Evolutionary conservation across 2,329 filamentous ascomycete species (phyloP), one percentile per base, ranked within the genome.

Genomic region (Boeremia exigua): DNA sequence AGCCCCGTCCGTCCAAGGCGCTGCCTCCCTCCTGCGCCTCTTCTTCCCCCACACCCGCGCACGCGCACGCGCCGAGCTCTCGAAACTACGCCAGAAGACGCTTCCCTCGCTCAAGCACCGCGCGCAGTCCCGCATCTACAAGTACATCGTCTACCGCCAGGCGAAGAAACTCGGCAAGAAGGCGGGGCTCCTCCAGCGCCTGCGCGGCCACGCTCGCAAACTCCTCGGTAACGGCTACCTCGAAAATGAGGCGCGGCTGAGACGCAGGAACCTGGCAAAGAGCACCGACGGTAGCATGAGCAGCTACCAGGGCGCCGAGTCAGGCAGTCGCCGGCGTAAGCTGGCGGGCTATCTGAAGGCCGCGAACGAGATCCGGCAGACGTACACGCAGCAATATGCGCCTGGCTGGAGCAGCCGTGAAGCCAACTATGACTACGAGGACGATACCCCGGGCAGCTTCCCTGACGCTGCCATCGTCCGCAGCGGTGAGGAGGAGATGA

Each of bases 401-500:
- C 63, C 75, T 72, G 56, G 79, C 79, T 79, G 80, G 79, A 74
- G 79, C 71, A 57, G 74, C 70, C 75, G 77, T 27, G 77, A 79
- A 30, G 77, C 81, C 11, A 63, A 64, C 39, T 78, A 79, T 40
- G 79, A 68, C 68, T 77, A 74, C 56, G 72, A 73, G 23, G 74
- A 75, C 36, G 73, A 79, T 25, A 89, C 91, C 28, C 88, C 91
- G 0, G 90, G 89, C 0, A 86, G 88, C 1, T 97, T 96, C 69
- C 91, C 92, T 0, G 89, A 96, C 64, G 89, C 91, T 15, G 86
- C 89, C n/a, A 90, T 96, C 56, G 85, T 89, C 14, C 84, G 87
- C 10, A 88, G 87, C 58, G 93, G 91, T 11, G 86, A 92, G 57
- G 92, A 97, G 73, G 91, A 98, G 78, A 91, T 99, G 87, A 86